These are phyloP conservation scores for Ceratocystis papillata DNA, from an alignment of 2,329 filamentous ascomycete species.

Conservation along the genomic window DNA sequence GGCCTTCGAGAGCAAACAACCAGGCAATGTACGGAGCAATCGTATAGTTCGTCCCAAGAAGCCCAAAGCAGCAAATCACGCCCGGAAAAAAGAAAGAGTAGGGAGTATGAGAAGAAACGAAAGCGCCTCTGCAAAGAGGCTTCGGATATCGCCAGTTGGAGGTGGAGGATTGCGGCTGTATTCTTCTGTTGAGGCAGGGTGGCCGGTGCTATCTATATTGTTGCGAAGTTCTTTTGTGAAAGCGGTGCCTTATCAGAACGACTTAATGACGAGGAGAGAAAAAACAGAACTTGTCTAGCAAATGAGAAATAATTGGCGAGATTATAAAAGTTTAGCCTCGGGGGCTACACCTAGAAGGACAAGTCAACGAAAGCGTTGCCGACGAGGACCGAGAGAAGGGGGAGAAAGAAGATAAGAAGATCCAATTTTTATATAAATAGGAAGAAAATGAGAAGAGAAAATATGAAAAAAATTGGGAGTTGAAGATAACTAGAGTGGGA, in stretches of 20 bases:
- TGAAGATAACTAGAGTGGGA: not conserved
- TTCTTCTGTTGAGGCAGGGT: not conserved
- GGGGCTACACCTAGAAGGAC: too few relatives aligned
- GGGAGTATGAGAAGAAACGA: not conserved
- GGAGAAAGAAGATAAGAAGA: too few relatives aligned
- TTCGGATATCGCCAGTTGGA: not conserved
- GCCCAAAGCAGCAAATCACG: not conserved
- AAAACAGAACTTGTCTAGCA: too few relatives aligned
- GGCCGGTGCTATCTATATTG: not conserved
- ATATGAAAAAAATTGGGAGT: not conserved
- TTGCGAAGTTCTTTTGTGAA: not conserved
- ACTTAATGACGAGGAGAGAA: too few relatives aligned
- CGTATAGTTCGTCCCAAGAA: too few relatives aligned
- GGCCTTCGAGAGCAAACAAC: too few relatives aligned
- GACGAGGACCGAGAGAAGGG: too few relatives aligned
- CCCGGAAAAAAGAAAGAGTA: not conserved
- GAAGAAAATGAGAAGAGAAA: not conserved
- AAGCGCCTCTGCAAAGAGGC: conserved; percentile 6
- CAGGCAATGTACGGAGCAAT: too few relatives aligned
- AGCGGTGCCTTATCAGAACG: too few relatives aligned
- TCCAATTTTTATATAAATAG: not conserved
- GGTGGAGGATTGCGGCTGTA: not conserved
- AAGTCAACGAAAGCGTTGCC: too few relatives aligned
- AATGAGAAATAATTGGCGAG: too few relatives aligned
- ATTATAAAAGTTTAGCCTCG: too few relatives aligned